Percentiles rank a stretch among this genome's conserved stretches.
phyloP scores from a whole-genome alignment of 805 yeast genomes.

The Monosporozyma solicola region DNA sequence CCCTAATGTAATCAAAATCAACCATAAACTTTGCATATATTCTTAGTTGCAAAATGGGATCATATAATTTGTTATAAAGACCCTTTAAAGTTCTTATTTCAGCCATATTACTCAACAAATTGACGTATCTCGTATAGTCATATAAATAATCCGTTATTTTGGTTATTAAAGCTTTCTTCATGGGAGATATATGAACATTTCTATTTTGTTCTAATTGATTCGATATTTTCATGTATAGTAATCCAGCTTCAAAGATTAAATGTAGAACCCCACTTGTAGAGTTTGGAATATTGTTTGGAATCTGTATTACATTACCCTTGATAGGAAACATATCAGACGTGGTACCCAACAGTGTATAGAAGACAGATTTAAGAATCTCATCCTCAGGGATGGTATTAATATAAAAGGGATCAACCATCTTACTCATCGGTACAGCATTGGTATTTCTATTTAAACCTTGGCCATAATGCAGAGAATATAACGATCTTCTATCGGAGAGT shows the following conservation, averaged over 20 bases:
- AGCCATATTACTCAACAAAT: conserved; percentile 36
- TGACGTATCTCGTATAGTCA: conserved; percentile 36
- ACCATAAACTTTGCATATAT: conserved; percentile 40
- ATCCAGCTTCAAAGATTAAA: conserved; percentile 59
- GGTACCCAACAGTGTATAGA: conserved; percentile 52
- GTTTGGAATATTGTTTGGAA: conserved; percentile 48
- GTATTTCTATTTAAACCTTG: conserved; percentile 4
- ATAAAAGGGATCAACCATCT: conserved; percentile 26
- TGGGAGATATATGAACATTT: conserved; percentile 36
- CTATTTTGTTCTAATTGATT: conserved; percentile 26
- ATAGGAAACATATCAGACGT: conserved; percentile 50
- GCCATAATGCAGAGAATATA: conserved; percentile 22
- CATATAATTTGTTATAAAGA: conserved; percentile 34
- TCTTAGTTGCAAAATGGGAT: conserved; percentile 49
- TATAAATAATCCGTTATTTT: conserved; percentile 37
- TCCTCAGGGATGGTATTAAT: conserved; percentile 30
- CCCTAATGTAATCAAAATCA: conserved; percentile 29
- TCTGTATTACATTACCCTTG: conserved; percentile 24
- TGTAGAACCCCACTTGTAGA: conserved; percentile 50
- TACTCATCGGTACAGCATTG: conserved; percentile 13
- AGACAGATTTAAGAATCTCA: conserved; percentile 39
- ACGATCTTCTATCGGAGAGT: conserved; percentile 32
- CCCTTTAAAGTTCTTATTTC: conserved; percentile 21
- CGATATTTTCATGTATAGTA: conserved; percentile 46
- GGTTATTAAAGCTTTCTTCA: conserved; percentile 53